Evolutionary conservation across 345 rosid genomes (phyloP).

Genomic region (Aquilaria malaccensis): DNA sequence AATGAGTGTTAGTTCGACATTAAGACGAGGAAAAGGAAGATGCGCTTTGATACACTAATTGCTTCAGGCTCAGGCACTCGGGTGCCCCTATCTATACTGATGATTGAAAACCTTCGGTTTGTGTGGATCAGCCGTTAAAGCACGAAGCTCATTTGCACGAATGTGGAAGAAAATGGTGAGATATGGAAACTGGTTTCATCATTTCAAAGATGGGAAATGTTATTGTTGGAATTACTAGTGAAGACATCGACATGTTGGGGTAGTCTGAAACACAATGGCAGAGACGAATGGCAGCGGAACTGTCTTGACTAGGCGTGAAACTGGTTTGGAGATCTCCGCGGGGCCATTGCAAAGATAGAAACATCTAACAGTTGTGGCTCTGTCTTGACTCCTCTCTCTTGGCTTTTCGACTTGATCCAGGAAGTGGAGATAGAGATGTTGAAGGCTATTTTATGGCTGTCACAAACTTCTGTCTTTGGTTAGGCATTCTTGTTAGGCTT

Average conservation of each 20-base stretch:
- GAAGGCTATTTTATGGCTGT: no score
- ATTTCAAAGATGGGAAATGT: constrained; percentile 30
- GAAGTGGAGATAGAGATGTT: no score
- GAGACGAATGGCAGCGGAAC: no score
- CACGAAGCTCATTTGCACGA: constrained; percentile 24
- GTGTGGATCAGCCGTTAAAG: constrained; percentile 33
- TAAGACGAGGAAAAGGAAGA: constrained; percentile 43
- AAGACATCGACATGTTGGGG: not conserved
- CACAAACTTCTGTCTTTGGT: no score
- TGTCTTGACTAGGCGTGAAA: no score
- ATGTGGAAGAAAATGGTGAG: constrained; percentile 25
- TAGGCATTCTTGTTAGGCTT: no score
- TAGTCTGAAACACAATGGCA: no score
- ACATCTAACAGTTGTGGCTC: no score
- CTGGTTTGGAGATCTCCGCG: no score
- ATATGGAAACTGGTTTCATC: constrained; percentile 33
- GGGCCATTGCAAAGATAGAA: no score
- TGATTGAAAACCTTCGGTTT: constrained; percentile 35
- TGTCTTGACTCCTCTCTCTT: no score
- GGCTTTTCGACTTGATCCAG: no score
- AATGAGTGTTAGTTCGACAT: constrained; percentile 27
- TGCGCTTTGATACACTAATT: constrained; percentile 27
- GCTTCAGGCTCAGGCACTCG: constrained; percentile 7
- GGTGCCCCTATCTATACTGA: constrained; percentile 18
- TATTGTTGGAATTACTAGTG: constrained; percentile 41